Percentiles rank a stretch among this genome's conserved stretches.
phyloP scores from a whole-genome alignment of 352 stramenopile species.

The Phytophthora crassamura region DNA sequence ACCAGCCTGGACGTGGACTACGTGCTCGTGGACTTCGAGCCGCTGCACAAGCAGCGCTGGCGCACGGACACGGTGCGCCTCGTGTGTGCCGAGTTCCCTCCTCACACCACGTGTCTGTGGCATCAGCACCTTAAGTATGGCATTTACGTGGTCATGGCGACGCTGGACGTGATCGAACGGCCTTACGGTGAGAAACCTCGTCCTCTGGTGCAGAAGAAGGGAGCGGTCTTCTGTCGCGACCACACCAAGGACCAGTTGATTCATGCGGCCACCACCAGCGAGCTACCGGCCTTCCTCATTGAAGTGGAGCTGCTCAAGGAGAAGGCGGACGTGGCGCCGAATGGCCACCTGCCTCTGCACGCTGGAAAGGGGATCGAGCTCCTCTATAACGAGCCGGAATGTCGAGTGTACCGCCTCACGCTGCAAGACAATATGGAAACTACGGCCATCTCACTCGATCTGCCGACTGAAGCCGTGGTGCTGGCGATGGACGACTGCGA shows the following conservation, averaged over 20 bases:
- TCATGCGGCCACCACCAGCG: conserved; percentile 42
- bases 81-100: conserved; percentile 46
- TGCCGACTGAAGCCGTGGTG: conserved; percentile 46
- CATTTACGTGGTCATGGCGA: conserved; percentile 52
- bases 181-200: conserved; percentile 23
- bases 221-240: conserved; percentile 58
- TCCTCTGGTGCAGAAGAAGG: conserved; percentile 38
- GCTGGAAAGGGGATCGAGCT: conserved; percentile 27
- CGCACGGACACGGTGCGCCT: conserved; percentile 40
- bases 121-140: conserved; percentile 59
- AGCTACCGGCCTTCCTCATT: conserved; percentile 51
- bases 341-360: conserved; percentile 37
- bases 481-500: conserved; percentile 37
- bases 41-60: conserved; percentile 56
- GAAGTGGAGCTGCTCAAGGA: conserved; percentile 61
- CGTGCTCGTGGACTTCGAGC: conserved; percentile 57
- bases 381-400: conserved; percentile 46
- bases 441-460: conserved; percentile 32
- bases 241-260: conserved; percentile 55
- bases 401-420: conserved; percentile 54
- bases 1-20: conserved; percentile 31
- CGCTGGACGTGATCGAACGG: conserved; percentile 42
- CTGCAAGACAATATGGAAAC: conserved; percentile 19
- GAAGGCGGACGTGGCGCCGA: conserved; percentile 30
- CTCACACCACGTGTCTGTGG: conserved; percentile 46